Conservation (phyloP, 2,329 filamentous ascomycete genomes). For the Mycogone perniciosa region DNA sequence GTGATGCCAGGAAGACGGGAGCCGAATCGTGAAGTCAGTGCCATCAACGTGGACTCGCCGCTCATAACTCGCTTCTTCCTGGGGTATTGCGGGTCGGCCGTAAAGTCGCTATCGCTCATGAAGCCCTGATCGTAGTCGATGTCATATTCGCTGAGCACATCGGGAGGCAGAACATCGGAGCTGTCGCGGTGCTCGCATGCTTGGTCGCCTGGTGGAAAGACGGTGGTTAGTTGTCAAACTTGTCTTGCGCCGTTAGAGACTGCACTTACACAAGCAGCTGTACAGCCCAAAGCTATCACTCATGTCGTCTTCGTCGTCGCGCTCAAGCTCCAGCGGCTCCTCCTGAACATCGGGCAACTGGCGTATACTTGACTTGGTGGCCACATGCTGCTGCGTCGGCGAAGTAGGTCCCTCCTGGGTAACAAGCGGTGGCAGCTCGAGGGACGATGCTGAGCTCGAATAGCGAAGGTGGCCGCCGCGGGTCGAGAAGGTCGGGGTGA, state of each 20-base stretch:
- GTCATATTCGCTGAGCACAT: slow-evolving; percentile 38
- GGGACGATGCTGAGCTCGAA: slow-evolving; percentile 72
- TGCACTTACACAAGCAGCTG: slow-evolving; percentile 67
- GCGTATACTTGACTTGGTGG: slow-evolving; percentile 54
- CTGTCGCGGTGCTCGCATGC: slow-evolving; percentile 52
- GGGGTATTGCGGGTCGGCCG: slow-evolving; percentile 33
- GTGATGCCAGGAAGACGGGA: slow-evolving; percentile 51
- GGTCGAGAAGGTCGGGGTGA: slow-evolving; percentile 62
- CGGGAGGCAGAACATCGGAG: slow-evolving; percentile 32
- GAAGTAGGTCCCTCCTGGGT: slow-evolving; percentile 17
- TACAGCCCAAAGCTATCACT: slow-evolving; percentile 42
- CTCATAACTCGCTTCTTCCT: slow-evolving; percentile 48
- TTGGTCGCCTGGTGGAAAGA: slow-evolving; percentile 47
- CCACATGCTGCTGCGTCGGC: slow-evolving; percentile 34
- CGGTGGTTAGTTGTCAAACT: slow-evolving; percentile 13
- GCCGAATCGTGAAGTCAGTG: slow-evolving; percentile 59
- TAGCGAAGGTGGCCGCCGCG: slow-evolving; percentile 57
- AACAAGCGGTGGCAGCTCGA: slow-evolving; percentile 49
- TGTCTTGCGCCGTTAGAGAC: not conserved
- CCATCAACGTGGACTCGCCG: slow-evolving; percentile 54
- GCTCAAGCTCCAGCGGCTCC: slow-evolving; percentile 63
- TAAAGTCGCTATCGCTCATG: slow-evolving; percentile 57
- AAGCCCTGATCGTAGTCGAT: slow-evolving; percentile 62
- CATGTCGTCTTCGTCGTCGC: slow-evolving; percentile 41
- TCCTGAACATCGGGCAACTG: slow-evolving; percentile 78